Evolutionary conservation across 2,329 filamentous ascomycete genomes (phyloP), one percentile per base, ranked within the genome.

Genomic region (Basipetospora chlamydospora): DNA sequence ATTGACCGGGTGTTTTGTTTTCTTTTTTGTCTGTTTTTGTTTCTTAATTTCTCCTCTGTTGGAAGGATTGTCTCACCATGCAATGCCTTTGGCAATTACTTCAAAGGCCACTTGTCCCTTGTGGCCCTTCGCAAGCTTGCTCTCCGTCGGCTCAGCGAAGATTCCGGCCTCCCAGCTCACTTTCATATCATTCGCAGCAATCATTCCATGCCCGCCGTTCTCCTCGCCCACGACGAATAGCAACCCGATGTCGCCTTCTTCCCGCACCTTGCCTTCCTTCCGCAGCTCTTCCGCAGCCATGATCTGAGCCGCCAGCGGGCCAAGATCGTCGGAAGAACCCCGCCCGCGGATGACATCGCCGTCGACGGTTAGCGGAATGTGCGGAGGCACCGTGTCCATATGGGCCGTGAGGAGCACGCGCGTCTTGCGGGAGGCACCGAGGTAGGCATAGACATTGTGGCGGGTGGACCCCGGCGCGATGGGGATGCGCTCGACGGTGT

Each of bases 61-160:
- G 50, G 13, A n/a, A 34, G 15, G n/a, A 18, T 16, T 8, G 13
- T 26, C 33, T 26, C n/a, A 26, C 33, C 33, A 85, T 0, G 69
- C 83, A 42, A 77, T 78, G 22, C 88, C 88, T 22, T 67, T 69
- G 0, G 81, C 81, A 10, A 62, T 61, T 40, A 96, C 49, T 3
- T 66, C 60, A 49, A 86, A 79, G 30, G 69, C 67, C 3, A 86
- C 54, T 40, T 77, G 80, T 29, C 90, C 88, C 61, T 98, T 96
- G 66, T 96, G 88, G 3, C 88, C 90, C 38, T 82, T 78, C 0
- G 85, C 86, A 16, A 96, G 76, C 55, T 81, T 84, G 45, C 77
- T 73, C 49, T 93, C 85, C 0, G 90, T 98, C 1, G 88, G 88
- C 54, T 98, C 90, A 28, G 90, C 88, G 50, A 95, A 96, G 48